Evolutionary conservation across 768 basidiomycete genomes (phyloP), one percentile per base, ranked within the genome.

Genomic region (Tricholoma sp.): DNA sequence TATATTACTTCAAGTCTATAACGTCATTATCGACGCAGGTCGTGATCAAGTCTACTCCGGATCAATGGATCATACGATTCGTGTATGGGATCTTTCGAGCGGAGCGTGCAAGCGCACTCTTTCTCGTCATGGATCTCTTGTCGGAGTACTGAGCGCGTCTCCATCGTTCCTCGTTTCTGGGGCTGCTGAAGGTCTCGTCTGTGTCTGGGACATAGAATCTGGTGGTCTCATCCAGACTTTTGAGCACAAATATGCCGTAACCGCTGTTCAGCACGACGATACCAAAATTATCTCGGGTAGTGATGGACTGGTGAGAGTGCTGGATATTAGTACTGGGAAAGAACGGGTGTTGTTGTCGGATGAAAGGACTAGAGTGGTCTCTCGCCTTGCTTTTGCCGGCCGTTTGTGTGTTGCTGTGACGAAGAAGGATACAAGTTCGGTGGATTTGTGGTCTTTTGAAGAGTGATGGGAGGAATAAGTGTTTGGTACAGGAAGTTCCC

Each of bases 261-360:
- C 97, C 11, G 98, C 97, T 74, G 97, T 98, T 79, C 93, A 96
- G 70, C 94, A 97, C 62, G 96, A 98, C 69, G 95, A 98, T 68
- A 92, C 91, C 77, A 98, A 97, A 68, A 91, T 98, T 45, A 80
- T 99, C 33, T 91, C 89, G 64, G 96, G 96, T 8, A 91, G 89
- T 12, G 97, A 98, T 63, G 97, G 97, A 12, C 92, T 91, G 56
- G 78, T 99, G 63, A 97, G 97, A 79, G 90, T 98, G 86, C 98
- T 96, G 96, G 90, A 98, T 68, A 80, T 96, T 57, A 76, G 86
- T 36, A 90, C 94, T 54, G 97, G 96, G 18, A 80, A 80, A 0
- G 85, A 90, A 34, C 86, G 92, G 13, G 80, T 92, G 36, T 95
- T 98, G 67, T 76, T 99, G 59, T 75, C 98, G 60, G 91, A 89